Evolutionary conservation across 805 yeast species (phyloP).

Genomic region (Candida tallmaniae): DNA sequence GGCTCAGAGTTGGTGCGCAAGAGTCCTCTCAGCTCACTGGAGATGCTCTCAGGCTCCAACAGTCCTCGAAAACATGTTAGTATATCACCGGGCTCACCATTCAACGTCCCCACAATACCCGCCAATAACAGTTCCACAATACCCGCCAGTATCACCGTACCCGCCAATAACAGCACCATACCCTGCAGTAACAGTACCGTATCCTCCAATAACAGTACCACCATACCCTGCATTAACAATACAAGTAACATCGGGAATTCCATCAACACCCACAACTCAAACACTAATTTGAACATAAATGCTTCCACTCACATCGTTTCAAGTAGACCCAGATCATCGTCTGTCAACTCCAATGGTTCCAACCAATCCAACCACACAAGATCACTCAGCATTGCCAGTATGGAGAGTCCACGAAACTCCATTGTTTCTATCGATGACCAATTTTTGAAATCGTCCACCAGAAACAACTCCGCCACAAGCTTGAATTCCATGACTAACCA

Average conservation of each 20-base stretch:
- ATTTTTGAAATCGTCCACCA: slow-evolving; percentile 19
- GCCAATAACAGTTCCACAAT: too few species aligned
- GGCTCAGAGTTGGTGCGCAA: too few species aligned
- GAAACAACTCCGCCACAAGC: slow-evolving; percentile 31
- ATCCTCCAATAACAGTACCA: neutral
- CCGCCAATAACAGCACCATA: too few species aligned
- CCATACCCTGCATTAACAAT: neutral
- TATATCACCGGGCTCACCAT: too few species aligned
- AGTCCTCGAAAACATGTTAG: too few species aligned
- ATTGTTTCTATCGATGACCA: slow-evolving; percentile 37
- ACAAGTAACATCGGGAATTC: too few species aligned
- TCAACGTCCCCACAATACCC: too few species aligned
- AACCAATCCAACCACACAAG: slow-evolving; percentile 20
- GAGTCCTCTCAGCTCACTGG: too few species aligned
- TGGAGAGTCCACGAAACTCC: slow-evolving; percentile 38
- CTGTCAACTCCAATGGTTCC: slow-evolving; percentile 28
- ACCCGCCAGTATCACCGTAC: too few species aligned
- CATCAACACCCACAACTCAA: neutral
- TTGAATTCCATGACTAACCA: slow-evolving; percentile 11
- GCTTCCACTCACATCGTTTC: neutral
- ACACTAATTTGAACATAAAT: too few species aligned
- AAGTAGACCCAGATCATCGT: slow-evolving; percentile 27
- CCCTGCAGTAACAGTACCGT: neutral
- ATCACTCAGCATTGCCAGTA: slow-evolving; percentile 33
- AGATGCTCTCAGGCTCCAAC: too few species aligned